Evolutionary conservation across 495 filamentous ascomycete species (phyloP).

Genomic region (Aspergillus diversus): DNA sequence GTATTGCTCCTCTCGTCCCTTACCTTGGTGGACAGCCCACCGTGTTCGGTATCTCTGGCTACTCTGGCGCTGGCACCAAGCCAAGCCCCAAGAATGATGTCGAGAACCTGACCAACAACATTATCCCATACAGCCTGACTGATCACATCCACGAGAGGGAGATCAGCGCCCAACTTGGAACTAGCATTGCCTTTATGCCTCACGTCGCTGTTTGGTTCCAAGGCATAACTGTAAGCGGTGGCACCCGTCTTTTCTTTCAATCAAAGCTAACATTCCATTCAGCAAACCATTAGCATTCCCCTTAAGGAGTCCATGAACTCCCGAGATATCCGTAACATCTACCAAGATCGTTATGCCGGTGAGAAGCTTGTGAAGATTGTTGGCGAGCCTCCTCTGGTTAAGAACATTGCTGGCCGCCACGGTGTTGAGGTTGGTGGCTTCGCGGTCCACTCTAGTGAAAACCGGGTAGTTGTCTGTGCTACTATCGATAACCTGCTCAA

Average conservation of each 20-base stretch:
- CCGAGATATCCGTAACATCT: slow-evolving; percentile 90
- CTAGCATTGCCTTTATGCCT: slow-evolving; percentile 82
- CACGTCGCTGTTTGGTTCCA: slow-evolving; percentile 98
- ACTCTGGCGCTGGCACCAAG: slow-evolving; percentile 96
- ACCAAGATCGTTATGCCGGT: slow-evolving; percentile 93
- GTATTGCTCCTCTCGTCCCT: slow-evolving; percentile 80
- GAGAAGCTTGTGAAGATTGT: slow-evolving; percentile 92
- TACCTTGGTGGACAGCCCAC: slow-evolving; percentile 81
- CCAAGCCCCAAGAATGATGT: slow-evolving; percentile 96
- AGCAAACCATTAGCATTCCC: slow-evolving; percentile 89
- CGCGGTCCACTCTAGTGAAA: slow-evolving; percentile 83
- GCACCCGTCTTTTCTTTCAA: background rate
- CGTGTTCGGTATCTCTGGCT: slow-evolving; percentile 91
- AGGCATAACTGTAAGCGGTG: slow-evolving; percentile 70
- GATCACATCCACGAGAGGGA: slow-evolving; percentile 97
- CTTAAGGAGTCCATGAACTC: slow-evolving; percentile 81
- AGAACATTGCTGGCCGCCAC: slow-evolving; percentile 86
- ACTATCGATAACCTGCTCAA: slow-evolving; percentile 99
- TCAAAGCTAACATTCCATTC: slow-evolving; percentile 24
- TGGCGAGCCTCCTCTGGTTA: slow-evolving; percentile 86
- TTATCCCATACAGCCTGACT: slow-evolving; percentile 91
- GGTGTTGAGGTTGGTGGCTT: slow-evolving; percentile 96
- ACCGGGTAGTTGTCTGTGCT: slow-evolving; percentile 89
- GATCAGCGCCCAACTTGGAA: slow-evolving; percentile 78
- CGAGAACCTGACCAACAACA: slow-evolving; percentile 80